phyloP scores from a whole-genome alignment of 306 rosid genomes.

The Quercus agrifolia region DNA sequence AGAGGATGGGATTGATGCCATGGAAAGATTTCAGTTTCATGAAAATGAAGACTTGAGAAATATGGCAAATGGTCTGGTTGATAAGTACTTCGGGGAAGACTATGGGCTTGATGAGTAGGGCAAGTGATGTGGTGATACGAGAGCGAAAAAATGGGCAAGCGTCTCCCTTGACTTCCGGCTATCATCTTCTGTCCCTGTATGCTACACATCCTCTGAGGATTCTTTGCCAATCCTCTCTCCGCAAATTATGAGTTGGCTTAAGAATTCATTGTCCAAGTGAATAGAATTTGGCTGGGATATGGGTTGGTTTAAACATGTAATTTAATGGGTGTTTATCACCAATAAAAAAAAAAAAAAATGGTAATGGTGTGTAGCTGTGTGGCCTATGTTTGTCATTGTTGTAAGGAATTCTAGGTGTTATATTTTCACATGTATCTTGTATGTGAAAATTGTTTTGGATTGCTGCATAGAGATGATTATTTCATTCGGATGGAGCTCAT shows the following conservation, averaged over 20 bases:
- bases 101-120: constrained; percentile 69
- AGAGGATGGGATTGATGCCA: constrained; percentile 92
- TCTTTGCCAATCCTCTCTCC: constrained; percentile 1
- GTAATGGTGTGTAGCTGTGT: not conserved
- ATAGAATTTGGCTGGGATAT: not conserved
- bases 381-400: not conserved
- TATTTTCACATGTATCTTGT: no score
- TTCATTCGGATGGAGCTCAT: no score
- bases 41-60: constrained; percentile 88
- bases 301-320: not conserved
- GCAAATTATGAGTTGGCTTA: not conserved
- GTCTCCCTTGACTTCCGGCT: not conserved
- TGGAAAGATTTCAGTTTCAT: constrained; percentile 97
- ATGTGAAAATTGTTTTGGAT: no score
- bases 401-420: not conserved
- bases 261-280: constrained; percentile 18
- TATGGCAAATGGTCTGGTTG: constrained; percentile 85
- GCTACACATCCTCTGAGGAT: constrained; percentile 4
- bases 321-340: not conserved
- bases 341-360: no score
- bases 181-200: not conserved
- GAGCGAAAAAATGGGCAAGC: not conserved
- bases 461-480: no score
- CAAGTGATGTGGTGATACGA: not conserved
- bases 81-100: constrained; percentile 89